Conservation (phyloP, 129 eudicot genomes). For the Pulicaria dysenterica region DNA sequence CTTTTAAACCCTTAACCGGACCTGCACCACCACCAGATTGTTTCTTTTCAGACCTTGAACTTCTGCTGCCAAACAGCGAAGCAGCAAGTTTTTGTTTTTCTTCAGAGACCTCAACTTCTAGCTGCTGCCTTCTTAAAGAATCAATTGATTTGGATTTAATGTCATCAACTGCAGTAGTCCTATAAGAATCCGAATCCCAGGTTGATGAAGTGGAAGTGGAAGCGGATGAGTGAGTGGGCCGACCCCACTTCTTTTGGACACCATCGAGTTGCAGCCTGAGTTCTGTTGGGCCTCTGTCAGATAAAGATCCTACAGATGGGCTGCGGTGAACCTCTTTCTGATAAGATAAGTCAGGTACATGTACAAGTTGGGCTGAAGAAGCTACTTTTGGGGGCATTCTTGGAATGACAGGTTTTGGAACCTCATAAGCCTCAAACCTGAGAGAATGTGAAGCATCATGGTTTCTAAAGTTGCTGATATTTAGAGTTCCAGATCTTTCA, state of each 20-base stretch:
- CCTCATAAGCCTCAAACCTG: conserved; percentile 96
- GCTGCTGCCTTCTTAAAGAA: conserved; percentile 22
- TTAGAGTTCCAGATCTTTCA: conserved; percentile 59
- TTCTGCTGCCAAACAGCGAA: conserved; percentile 74
- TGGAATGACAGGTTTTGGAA: conserved; percentile 74
- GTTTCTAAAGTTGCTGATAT: conserved; percentile 50
- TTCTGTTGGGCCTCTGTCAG: conserved; percentile 56
- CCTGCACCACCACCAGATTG: conserved; percentile 47
- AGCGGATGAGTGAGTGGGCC: conserved; percentile 63
- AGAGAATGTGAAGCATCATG: conserved; percentile 78
- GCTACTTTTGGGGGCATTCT: conserved; percentile 44
- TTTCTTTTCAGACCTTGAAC: conserved; percentile 59
- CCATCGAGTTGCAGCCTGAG: conserved; percentile 91
- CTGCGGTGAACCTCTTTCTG: conserved; percentile 44
- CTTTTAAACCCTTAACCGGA: conserved; percentile 53
- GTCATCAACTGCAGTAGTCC: conserved; percentile 44
- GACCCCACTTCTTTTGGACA: conserved; percentile 96
- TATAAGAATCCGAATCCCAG: conserved; percentile 51
- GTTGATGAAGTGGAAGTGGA: conserved; percentile 56
- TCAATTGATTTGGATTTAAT: conserved; percentile 44
- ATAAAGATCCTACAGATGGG: conserved; percentile 34
- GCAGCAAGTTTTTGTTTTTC: conserved; percentile 94
- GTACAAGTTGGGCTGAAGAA: conserved; percentile 69
- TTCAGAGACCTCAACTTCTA: conserved; percentile 62
- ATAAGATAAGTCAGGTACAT: conserved; percentile 69